A percentile compares a stretch with the other conserved stretches of the same genome.
phyloP scores from a whole-genome alignment of 1,284 basidiomycete species.

The Blastosporella zonata region DNA sequence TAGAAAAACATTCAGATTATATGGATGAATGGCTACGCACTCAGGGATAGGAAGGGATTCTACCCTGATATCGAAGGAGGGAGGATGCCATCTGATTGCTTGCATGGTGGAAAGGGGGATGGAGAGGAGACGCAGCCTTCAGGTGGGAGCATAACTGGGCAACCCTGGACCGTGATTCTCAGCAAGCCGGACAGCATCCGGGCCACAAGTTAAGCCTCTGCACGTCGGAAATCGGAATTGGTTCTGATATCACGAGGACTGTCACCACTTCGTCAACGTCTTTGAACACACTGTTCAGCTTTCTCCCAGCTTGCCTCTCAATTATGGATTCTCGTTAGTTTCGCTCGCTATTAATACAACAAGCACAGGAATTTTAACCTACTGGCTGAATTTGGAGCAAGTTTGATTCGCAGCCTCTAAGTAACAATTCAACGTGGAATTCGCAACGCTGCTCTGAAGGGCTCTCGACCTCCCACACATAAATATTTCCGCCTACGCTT shows the following conservation, averaged over 20 bases:
- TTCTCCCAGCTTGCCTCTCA: too few relatives aligned
- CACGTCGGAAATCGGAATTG: too few relatives aligned
- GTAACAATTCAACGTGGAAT: too few relatives aligned
- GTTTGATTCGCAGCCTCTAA: too few relatives aligned
- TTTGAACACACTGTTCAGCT: not conserved
- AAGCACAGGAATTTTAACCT: too few relatives aligned
- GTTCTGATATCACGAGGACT: not conserved
- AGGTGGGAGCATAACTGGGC: not conserved
- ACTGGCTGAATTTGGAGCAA: too few relatives aligned
- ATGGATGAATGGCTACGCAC: slow-evolving; percentile 32
- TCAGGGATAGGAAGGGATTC: slow-evolving; percentile 55
- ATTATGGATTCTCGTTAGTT: too few relatives aligned
- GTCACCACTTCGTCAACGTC: not conserved
- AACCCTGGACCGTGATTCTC: not conserved
- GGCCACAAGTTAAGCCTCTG: not conserved
- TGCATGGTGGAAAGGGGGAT: slow-evolving; percentile 14
- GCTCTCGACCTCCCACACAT: not conserved
- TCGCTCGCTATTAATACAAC: too few relatives aligned
- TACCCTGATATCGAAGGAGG: slow-evolving; percentile 65
- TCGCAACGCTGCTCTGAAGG: too few relatives aligned
- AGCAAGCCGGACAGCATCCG: slow-evolving; percentile 9
- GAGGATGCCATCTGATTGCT: slow-evolving; percentile 57
- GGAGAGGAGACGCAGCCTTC: not conserved
- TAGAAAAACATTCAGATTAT: not conserved
- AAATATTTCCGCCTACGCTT: not conserved